Evolutionary conservation across 1,284 basidiomycete species (phyloP).

Genomic region (Jaminaea rosea): DNA sequence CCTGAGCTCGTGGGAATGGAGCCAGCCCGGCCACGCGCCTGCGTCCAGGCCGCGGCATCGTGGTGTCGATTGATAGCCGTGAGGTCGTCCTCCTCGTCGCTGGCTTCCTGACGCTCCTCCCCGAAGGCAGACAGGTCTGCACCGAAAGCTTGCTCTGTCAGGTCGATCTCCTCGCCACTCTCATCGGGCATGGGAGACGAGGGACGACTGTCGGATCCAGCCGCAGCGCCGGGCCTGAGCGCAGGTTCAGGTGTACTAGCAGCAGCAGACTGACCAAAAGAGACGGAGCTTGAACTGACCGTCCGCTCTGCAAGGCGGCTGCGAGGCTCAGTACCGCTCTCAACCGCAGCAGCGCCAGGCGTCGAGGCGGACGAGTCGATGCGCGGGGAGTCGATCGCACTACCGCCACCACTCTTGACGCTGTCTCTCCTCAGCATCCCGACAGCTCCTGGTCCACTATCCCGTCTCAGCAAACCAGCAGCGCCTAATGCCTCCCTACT

Average conservation of each 20-base stretch:
- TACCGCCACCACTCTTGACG: neutral
- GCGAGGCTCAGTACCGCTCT: neutral
- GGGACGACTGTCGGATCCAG: too few species aligned
- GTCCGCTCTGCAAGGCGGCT: neutral
- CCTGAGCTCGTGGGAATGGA: slow-evolving; percentile 3
- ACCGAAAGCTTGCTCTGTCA: slow-evolving; percentile 44
- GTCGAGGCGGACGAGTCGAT: neutral
- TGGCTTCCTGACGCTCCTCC: slow-evolving; percentile 16
- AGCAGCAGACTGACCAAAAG: too few species aligned
- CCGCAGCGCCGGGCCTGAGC: neutral
- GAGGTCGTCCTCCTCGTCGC: slow-evolving; percentile 28
- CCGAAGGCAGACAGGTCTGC: slow-evolving; percentile 39
- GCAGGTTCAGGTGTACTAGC: neutral
- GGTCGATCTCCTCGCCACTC: slow-evolving; percentile 31
- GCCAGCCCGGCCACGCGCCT: too few species aligned
- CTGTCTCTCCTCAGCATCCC: too few species aligned
- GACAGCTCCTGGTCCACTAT: too few species aligned
- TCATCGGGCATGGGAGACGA: neutral
- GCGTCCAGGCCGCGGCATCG: slow-evolving; percentile 38
- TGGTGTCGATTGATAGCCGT: slow-evolving; percentile 32
- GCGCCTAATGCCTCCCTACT: neutral
- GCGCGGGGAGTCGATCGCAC: neutral
- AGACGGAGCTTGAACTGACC: too few species aligned
- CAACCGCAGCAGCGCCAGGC: neutral
- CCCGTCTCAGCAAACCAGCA: too few species aligned